Evolutionary conservation across 805 yeast genomes (phyloP).

Genomic region (Kluyveromyces starmeri): DNA sequence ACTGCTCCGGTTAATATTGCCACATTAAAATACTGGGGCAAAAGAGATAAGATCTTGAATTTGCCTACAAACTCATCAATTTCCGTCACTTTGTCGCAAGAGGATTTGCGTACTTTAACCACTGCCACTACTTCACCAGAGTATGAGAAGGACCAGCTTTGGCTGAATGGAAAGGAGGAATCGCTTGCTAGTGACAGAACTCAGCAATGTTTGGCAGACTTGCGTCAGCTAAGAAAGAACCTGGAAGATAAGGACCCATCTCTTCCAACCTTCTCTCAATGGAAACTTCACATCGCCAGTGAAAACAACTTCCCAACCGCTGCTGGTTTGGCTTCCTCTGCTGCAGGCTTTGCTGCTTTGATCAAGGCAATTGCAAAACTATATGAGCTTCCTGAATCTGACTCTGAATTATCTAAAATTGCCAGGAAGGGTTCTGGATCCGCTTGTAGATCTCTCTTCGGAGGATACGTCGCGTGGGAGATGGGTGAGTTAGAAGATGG

Average conservation of each 20-base stretch:
- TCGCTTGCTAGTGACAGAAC: constrained; percentile 55
- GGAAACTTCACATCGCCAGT: constrained; percentile 71
- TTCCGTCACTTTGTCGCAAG: constrained; percentile 86
- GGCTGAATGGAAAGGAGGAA: constrained; percentile 82
- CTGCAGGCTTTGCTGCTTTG: constrained; percentile 97
- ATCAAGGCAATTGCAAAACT: constrained; percentile 82
- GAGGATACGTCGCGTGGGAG: constrained; percentile 99
- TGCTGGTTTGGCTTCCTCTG: constrained; percentile 95
- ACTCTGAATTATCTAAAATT: constrained; percentile 79
- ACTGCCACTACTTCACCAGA: constrained; percentile 63
- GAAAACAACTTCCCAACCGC: constrained; percentile 99
- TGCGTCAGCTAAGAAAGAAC: constrained; percentile 56
- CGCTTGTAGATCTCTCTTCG: constrained; percentile 93
- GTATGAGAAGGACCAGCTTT: constrained; percentile 57
- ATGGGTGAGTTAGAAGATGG: constrained; percentile 78
- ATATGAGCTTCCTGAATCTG: constrained; percentile 75
- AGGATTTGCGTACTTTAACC: constrained; percentile 84
- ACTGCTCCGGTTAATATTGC: constrained; percentile 99
- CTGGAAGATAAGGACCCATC: constrained; percentile 46
- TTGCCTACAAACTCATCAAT: constrained; percentile 95
- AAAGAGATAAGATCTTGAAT: constrained; percentile 79
- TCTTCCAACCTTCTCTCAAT: constrained; percentile 53
- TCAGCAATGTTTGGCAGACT: constrained; percentile 65
- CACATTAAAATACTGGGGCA: constrained; percentile 98
- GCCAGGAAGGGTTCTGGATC: constrained; percentile 99